Evolutionary conservation across 331 rosid genomes (phyloP), one percentile per base, ranked within the genome.

Genomic region (Phaseolus coccineus): DNA sequence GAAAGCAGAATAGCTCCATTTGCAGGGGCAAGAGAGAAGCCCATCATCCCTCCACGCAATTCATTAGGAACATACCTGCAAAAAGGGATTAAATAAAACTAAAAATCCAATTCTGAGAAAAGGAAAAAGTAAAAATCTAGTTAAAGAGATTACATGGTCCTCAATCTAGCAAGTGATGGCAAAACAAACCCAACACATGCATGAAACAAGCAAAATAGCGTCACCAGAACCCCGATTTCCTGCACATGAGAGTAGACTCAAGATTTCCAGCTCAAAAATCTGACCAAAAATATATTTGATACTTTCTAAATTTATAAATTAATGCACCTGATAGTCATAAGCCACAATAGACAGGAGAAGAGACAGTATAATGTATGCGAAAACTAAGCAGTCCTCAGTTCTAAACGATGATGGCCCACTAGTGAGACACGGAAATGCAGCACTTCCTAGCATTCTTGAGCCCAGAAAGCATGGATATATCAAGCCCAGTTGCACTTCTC

Each of bases 11-110:
- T 62, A 51, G 92, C 93, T 47, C 92, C 92, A 85, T 90, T 88
- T 78, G 97, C 91, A 63, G 94, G 94, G 78, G 89, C 92, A 53
- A 87, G 88, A 78, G 98, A 96, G 77, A 96, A 79, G 83, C 96
- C 87, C 73, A 88, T 91, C 96, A 96, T 91, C 87, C 99, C 99
- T 86, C 98, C 98, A 81, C 99, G 97, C 81, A 96, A 76, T 80
- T 94, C 93, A 84, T 89, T 90, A 53, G 99, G 98, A 65, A 96
- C 98, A 86, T 91, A 90, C 96, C 99, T 96, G 82, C 72, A 70
- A 81, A 74, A 69, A 84, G 69, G 71, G 13, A 19, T 19, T 35
- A 79, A 70, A 42, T 31, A 62, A 74, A 67, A 77, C 51, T 44
- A 71, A 59, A 62, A 82, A 78, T 76, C 69, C 58, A 71, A 9